Evolutionary conservation across 2,329 filamentous ascomycete genomes (phyloP).

Genomic region (Diplodia scrobiculata): DNA sequence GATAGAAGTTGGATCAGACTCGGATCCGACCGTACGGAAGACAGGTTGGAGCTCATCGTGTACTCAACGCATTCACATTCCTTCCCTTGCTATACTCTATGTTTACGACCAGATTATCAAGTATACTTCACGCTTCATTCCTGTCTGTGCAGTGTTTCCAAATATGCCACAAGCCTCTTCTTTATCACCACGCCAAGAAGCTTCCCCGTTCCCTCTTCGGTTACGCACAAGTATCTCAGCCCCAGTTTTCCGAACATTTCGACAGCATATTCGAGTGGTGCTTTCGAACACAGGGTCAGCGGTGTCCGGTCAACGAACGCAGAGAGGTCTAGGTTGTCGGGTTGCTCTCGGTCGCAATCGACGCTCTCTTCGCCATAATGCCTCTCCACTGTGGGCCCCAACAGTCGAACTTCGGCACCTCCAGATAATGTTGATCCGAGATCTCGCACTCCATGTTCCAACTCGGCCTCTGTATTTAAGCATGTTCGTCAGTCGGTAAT

Average conservation of each 20-base stretch:
- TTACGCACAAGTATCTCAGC: slow-evolving; percentile 56
- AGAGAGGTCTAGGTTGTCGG: slow-evolving; percentile 48
- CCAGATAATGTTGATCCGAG: slow-evolving; percentile 41
- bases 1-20: background rate
- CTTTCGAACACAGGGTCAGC: slow-evolving; percentile 53
- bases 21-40: background rate
- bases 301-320: slow-evolving; percentile 59
- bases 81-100: background rate
- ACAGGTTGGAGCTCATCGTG: background rate
- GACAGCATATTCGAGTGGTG: slow-evolving; percentile 61
- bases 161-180: slow-evolving; percentile 58
- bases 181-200: slow-evolving; percentile 61
- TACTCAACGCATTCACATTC: background rate
- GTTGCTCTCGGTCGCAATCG: slow-evolving; percentile 29
- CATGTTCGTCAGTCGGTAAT: background rate
- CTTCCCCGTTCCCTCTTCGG: slow-evolving; percentile 55
- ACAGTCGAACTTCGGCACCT: slow-evolving; percentile 44
- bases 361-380: slow-evolving; percentile 34
- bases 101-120: background rate
- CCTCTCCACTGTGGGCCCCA: slow-evolving; percentile 40
- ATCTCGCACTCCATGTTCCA: slow-evolving; percentile 54
- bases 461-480: slow-evolving; percentile 48
- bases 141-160: slow-evolving; percentile 47
- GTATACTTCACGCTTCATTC: background rate
- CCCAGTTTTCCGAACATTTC: slow-evolving; percentile 64